Evolutionary conservation across 2,329 filamentous ascomycete genomes (phyloP).

Genomic region (Fusarium sp.): DNA sequence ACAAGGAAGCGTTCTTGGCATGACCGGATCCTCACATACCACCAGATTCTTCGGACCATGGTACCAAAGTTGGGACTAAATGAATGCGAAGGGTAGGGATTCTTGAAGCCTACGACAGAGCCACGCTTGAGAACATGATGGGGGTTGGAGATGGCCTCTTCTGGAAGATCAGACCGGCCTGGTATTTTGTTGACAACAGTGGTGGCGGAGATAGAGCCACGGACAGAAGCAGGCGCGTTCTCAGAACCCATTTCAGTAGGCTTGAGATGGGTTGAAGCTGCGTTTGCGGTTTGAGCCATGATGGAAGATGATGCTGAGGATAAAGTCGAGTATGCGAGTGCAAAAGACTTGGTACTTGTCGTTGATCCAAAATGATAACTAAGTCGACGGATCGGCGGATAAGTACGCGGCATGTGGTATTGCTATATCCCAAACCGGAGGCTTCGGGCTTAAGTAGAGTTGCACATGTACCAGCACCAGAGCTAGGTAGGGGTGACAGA

Average conservation of each 20-base stretch:
- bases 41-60: conserved; percentile 53
- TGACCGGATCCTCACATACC: conserved; percentile 49
- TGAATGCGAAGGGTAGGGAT: conserved; percentile 64
- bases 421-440: conserved; percentile 29
- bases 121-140: conserved; percentile 64
- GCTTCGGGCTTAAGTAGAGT: conserved; percentile 22
- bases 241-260: conserved; percentile 38
- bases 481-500: conserved; percentile 21
- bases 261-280: conserved; percentile 30
- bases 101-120: conserved; percentile 60
- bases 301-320: conserved; percentile 35
- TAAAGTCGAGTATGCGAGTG: conserved; percentile 24
- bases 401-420: conserved; percentile 46
- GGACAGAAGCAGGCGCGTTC: conserved; percentile 11
- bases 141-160: conserved; percentile 60
- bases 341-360: conserved; percentile 9
- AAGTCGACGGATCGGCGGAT: conserved; percentile 37
- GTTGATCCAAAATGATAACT: conserved; percentile 37
- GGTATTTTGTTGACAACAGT: conserved; percentile 55
- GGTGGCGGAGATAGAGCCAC: conserved; percentile 28
- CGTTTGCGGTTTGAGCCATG: conserved; percentile 37
- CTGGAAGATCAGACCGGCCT: conserved; percentile 54
- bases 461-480: background rate
- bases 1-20: background rate
- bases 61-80: conserved; percentile 39